phyloP scores from a whole-genome alignment of 2,329 filamentous ascomycete species.

The Neopestalotiopsis clavispora region DNA sequence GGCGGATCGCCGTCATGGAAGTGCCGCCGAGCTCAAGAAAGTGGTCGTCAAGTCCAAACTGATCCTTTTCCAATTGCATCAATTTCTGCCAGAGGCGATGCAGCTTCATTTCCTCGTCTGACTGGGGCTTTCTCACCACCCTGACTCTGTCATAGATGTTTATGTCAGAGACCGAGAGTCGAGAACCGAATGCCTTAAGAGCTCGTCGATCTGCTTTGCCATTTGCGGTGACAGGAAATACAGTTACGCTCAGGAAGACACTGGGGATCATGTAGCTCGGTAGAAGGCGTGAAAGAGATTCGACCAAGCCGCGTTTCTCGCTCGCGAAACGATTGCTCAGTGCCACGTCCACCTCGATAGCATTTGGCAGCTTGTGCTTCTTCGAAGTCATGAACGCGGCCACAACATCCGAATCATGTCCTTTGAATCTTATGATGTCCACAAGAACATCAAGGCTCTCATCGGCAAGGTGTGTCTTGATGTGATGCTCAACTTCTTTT shows the following conservation, averaged over 20 bases:
- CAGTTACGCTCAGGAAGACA: background rate
- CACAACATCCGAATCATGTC: background rate
- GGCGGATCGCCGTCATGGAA: slow-evolving; percentile 7
- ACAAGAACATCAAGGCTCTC: background rate
- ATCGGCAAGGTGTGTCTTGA: background rate
- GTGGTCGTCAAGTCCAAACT: background rate
- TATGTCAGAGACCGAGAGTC: background rate
- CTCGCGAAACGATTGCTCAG: background rate
- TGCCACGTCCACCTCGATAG: background rate
- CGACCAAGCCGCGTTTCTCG: background rate
- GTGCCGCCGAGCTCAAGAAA: slow-evolving; percentile 6
- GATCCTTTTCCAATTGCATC: background rate
- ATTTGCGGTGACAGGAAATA: background rate
- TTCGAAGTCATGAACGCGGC: background rate
- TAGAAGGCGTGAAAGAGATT: background rate
- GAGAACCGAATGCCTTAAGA: background rate
- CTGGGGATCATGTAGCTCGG: slow-evolving; percentile 7
- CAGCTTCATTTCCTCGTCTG: background rate
- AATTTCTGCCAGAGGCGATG: background rate
- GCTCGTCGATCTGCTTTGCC: slow-evolving; percentile 2
- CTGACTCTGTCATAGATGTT: too few species aligned
- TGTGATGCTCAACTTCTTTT: slow-evolving; percentile 11
- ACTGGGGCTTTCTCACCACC: background rate
- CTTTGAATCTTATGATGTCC: background rate
- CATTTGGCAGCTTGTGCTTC: background rate